Conservation (phyloP, 225 moss, liverwort and hornwort species). For the Rhytidiadelphus loreus region DNA sequence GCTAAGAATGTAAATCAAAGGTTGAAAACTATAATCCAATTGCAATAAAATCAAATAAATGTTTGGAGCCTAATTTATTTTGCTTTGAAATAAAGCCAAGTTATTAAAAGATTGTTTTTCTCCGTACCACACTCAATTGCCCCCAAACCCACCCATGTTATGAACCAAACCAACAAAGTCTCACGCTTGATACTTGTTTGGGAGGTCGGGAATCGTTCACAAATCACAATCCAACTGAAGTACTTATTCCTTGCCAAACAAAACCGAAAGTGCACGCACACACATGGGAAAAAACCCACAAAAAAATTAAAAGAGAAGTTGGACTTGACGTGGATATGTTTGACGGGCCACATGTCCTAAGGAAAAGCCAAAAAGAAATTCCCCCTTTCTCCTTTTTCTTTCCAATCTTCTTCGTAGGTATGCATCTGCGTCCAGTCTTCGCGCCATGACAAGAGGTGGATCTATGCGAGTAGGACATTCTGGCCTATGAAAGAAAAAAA, state of each 20-base stretch:
- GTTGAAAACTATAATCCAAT: not conserved
- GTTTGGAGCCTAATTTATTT: not conserved
- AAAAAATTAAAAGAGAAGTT: not conserved
- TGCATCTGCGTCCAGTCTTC: not conserved
- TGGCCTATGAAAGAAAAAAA: too few species aligned
- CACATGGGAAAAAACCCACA: rapidly evolving
- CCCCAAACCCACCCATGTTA: not conserved
- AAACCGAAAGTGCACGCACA: not conserved
- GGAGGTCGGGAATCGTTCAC: not conserved
- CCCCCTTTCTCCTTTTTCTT: not conserved
- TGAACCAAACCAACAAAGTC: not conserved
- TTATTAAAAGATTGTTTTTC: not conserved
- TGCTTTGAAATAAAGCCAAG: not conserved
- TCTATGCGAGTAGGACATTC: not conserved
- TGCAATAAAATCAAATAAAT: not conserved
- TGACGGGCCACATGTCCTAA: not conserved
- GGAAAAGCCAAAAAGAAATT: not conserved
- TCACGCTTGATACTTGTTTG: not conserved
- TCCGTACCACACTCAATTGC: not conserved
- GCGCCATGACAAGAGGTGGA: not conserved
- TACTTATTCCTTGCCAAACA: not conserved
- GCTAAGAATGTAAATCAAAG: not conserved
- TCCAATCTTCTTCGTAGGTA: too few species aligned
- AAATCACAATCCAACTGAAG: not conserved
- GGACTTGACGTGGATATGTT: not conserved